A percentile compares a stretch with the other conserved stretches of the same genome.
Conservation (phyloP, 2,329 filamentous ascomycete genomes). For the Proliferodiscus dingleyae region DNA sequence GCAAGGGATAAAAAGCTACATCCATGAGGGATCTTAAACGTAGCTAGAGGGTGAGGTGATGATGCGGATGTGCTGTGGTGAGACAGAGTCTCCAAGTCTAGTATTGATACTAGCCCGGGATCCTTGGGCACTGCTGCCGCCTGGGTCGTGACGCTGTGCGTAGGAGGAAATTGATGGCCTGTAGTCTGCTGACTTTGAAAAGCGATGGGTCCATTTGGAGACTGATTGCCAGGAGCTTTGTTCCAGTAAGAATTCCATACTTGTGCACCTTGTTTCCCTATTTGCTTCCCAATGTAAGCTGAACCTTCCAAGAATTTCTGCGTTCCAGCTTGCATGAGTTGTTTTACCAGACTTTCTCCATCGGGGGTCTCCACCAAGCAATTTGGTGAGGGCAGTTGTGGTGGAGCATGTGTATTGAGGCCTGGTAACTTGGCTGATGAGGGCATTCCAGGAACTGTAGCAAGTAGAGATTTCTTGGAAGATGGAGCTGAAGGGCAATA, state of each 20-base stretch:
- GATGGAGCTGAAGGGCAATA: constrained; percentile 69
- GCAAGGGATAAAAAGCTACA: constrained; percentile 80
- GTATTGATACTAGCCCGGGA: constrained; percentile 67
- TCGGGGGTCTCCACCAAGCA: constrained; percentile 69
- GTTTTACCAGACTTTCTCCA: constrained; percentile 67
- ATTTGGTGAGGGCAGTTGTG: constrained; percentile 61
- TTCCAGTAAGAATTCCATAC: constrained; percentile 82
- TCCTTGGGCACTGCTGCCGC: constrained; percentile 49
- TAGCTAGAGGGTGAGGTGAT: constrained; percentile 56
- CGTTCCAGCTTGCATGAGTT: constrained; percentile 72
- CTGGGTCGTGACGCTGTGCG: constrained; percentile 60
- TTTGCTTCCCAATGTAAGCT: constrained; percentile 72
- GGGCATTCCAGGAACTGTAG: constrained; percentile 52
- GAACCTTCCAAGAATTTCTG: constrained; percentile 72
- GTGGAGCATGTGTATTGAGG: constrained; percentile 57
- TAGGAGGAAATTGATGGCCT: constrained; percentile 62
- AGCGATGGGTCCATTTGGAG: constrained; percentile 38
- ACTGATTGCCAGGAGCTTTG: constrained; percentile 40
- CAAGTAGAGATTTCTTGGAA: constrained; percentile 65
- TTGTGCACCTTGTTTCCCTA: constrained; percentile 70
- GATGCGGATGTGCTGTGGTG: constrained; percentile 43
- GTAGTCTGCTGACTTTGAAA: constrained; percentile 27
- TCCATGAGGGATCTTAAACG: constrained; percentile 66
- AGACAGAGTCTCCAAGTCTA: constrained; percentile 61
- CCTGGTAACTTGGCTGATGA: constrained; percentile 51